Base-by-base conservation (phyloP, 108 stramenopile genomes). In the Cyclotella kingstonii region DNA sequence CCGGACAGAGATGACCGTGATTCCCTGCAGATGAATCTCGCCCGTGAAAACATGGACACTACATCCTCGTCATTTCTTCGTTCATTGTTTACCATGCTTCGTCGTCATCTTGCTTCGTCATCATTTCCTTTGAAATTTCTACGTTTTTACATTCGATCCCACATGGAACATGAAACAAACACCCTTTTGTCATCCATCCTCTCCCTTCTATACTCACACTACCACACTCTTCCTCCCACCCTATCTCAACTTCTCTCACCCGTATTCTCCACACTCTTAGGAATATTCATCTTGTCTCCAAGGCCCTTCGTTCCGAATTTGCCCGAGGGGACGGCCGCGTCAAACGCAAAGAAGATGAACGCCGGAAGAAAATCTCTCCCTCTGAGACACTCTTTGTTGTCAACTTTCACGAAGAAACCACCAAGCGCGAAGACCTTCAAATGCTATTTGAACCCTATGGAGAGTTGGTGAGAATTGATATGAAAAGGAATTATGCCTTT, bases 401-500 rank as follows among this genome's bases (percentile, higher is more conserved):
- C 17, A 91, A 91, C 81, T 94, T 94, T 52, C 82, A 81, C 58
- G 88, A 90, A 70, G 84, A 85, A 66, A 88, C 91, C 0, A 93
- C 91, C 47, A 86, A 87, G 53, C 76, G 80, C 47, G 91, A 93
- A 77, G 91, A 93, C 54, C 54, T 93, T 29, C 77, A 84, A 52
- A 87, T 89, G 84, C 73, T 92, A 44, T 79, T 75, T 28, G 50
- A 54, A 26, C 68, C 77, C 28, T 93, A 70, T 41, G 88, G 91
- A 36, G 84, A 89, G 57, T 56, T 93, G 26, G 60, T 87, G 3
- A 65, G 93, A 12, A 91, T 94, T 56, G 93, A 94, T 50, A 85
- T 94, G 86, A 94, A 94, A 62, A 68, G 88, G n/a, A 94, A 94
- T 68, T 94, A 90, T 62, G 90, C 93, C 41, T 91, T 94, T 73